Base-by-base conservation (phyloP, 2,329 filamentous ascomycete species). In the Laburnicola sp. region DNA sequence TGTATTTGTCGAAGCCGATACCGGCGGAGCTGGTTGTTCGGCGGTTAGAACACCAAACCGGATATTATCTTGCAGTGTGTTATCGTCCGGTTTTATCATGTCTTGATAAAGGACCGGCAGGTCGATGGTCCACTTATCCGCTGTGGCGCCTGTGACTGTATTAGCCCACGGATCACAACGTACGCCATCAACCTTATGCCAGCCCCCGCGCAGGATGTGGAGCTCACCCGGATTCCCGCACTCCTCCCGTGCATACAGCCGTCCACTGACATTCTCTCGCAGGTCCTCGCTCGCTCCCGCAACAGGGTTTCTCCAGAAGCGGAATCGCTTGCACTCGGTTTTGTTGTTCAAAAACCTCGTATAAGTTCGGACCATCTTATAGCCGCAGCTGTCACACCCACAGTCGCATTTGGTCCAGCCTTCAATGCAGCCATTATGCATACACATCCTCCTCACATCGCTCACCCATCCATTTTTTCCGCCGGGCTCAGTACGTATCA, bases 361-460 rank as follows among this genome's bases (percentile, higher is more conserved):
- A 46, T 70, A 74, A 6, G 65, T 65, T 47, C 57, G 60, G 36
- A 68, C 63, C 6, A 53, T 30, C 25, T 54, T 53, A 5, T 61
- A 41, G 7, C 60, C 58, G 48, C 71, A 74, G 45, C 60, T 72
- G 22, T 66, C 56, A 51, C 71, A 74, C 1, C 40, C 42, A 52
- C 63, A 72, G 16, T 42, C 40, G 50, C 70, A 73, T 16, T 50
- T 45, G 2, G 37, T 21, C 66, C 65, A 70, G 1, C 41, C 58
- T 23, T 60, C 46, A n/a, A 73, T 58, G 3, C 50, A 50, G 11
- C 69, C 68, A 46, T 69, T 70, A 45, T 73, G 70, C 58, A 71
- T 68, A 46, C 71, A 74, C 58, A 73, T 67, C 4, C 56, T 45
- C 35, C 59, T 50, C 26, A 53, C 53, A 8, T 45, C 48, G 42